Base-by-base conservation (phyloP, 2,329 filamentous ascomycete species). In the Ceratocystiopsis sp. region DNA sequence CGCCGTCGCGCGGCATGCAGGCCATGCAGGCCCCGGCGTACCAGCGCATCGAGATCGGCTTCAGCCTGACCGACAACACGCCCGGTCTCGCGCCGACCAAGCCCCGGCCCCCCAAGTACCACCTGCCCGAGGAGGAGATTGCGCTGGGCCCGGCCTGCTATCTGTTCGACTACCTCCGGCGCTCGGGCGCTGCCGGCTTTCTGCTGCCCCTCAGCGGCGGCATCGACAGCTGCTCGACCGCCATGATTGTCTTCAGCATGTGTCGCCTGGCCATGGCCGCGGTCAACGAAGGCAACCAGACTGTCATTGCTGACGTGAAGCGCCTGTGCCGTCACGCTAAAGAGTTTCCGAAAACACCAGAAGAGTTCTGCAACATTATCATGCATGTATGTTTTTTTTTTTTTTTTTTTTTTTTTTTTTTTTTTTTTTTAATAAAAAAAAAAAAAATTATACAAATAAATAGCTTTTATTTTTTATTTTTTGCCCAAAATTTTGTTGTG, bases 111-210 rank as follows among this genome's bases (percentile, higher is more conserved):
- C 60, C 71, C 2, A 61, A 62, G 10, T 71, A 73, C 46, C 73
- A 80, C 51, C 57, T 61, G 0, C 75, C 76, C 0, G 75, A 80
- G 50, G 75, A 82, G 53, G 76, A 80, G 52, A 81, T 84, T 46
- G 72, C 73, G 0, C 58, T 78, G 1, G 72, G 73, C 0, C 71
- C 74, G 2, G 78, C 73, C 12, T 77, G 72, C 52, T 84, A 71
- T 64, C 58, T 83, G 1, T 55, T 69, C 68, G 71, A 76, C 51
- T 77, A 75, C 50, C 59, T 78, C 0, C 59, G 70, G 1, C 59
- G 70, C 16, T 71, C 61, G 3, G 45, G 47, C 3, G 60, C 63
- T 21, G 63, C 67, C 4, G 73, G 73, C 3, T 76, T 65, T 51
- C 63, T 75, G 32, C 58, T 78, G 0, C 68, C 73, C 0, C 61